phyloP scores from a whole-genome alignment of 495 filamentous ascomycete genomes.

The Melanomma pulvis-pyrius region DNA sequence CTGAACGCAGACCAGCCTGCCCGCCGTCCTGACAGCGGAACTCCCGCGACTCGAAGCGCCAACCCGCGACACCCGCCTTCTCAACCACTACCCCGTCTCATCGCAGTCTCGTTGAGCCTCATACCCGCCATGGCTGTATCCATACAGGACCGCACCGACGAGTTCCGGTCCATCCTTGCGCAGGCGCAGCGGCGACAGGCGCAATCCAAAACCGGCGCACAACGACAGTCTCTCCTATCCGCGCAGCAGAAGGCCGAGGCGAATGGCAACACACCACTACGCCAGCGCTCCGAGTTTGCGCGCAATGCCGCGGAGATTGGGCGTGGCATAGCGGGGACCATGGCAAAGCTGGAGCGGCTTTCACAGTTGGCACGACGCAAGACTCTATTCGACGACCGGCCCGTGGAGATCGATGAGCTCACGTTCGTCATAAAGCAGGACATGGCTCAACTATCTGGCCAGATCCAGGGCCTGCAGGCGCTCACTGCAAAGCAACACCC shows the following conservation, averaged over 20 bases:
- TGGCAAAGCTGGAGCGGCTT: slow-evolving; percentile 89
- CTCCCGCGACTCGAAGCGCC: not conserved
- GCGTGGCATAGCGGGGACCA: slow-evolving; percentile 84
- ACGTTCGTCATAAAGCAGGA: slow-evolving; percentile 98
- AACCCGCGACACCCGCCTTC: not conserved
- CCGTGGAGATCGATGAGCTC: slow-evolving; percentile 94
- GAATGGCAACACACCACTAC: slow-evolving; percentile 57
- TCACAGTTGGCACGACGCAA: slow-evolving; percentile 94
- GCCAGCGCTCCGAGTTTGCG: slow-evolving; percentile 78
- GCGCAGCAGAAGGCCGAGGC: slow-evolving; percentile 71
- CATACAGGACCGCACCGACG: slow-evolving; percentile 94
- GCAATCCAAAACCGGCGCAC: slow-evolving; percentile 69
- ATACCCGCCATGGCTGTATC: slow-evolving; percentile 61
- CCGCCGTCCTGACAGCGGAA: not conserved
- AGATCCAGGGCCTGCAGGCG: slow-evolving; percentile 78
- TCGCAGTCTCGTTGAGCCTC: not conserved
- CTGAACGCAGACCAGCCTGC: not conserved
- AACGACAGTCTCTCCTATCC: slow-evolving; percentile 79
- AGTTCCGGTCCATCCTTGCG: slow-evolving; percentile 87
- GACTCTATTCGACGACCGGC: slow-evolving; percentile 94
- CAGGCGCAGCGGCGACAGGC: slow-evolving; percentile 77
- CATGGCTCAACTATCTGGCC: slow-evolving; percentile 80
- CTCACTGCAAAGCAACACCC: slow-evolving; percentile 74
- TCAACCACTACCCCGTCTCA: not conserved
- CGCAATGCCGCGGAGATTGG: slow-evolving; percentile 84